phyloP scores from a whole-genome alignment of 1,284 basidiomycete genomes.

The Ustilago nuda region DNA sequence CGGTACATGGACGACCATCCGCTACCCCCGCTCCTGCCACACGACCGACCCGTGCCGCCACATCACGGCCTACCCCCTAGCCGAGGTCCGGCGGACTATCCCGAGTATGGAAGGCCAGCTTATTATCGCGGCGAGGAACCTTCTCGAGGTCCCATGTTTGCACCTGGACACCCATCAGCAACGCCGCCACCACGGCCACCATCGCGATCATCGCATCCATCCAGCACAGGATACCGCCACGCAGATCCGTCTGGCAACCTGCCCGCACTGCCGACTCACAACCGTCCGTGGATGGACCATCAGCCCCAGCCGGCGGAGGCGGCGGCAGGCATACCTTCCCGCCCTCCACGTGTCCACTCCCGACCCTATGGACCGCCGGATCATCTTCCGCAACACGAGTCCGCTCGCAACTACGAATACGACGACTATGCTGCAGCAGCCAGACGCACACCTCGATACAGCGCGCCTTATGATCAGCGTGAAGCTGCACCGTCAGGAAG shows the following conservation, averaged over 20 bases:
- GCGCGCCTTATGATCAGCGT: constrained; percentile 21
- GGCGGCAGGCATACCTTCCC: constrained; percentile 10
- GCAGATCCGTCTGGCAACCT: neutral
- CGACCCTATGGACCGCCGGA: constrained; percentile 19
- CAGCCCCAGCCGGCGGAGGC: constrained; percentile 3
- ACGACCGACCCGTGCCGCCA: constrained; percentile 11
- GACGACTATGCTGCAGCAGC: constrained; percentile 15
- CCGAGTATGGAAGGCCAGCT: constrained; percentile 14
- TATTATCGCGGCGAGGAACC: constrained; percentile 20
- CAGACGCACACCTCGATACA: constrained; percentile 13
- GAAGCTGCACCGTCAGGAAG: neutral
- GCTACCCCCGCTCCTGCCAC: neutral
- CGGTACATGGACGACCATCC: constrained; percentile 19
- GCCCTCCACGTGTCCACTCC: constrained; percentile 12
- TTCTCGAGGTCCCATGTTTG: constrained; percentile 11
- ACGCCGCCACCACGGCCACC: constrained; percentile 14
- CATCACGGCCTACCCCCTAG: constrained; percentile 6
- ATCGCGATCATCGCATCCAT: neutral
- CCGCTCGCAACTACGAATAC: constrained; percentile 11
- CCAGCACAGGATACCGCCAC: neutral
- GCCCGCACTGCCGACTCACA: constrained; percentile 5
- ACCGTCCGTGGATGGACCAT: constrained; percentile 13
- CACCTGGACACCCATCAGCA: constrained; percentile 14
- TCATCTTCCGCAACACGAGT: neutral
- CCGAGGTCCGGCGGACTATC: constrained; percentile 12